These are phyloP conservation scores for Gremmenia infestans DNA, from an alignment of 2,329 filamentous ascomycete genomes.

Conservation along the genomic window DNA sequence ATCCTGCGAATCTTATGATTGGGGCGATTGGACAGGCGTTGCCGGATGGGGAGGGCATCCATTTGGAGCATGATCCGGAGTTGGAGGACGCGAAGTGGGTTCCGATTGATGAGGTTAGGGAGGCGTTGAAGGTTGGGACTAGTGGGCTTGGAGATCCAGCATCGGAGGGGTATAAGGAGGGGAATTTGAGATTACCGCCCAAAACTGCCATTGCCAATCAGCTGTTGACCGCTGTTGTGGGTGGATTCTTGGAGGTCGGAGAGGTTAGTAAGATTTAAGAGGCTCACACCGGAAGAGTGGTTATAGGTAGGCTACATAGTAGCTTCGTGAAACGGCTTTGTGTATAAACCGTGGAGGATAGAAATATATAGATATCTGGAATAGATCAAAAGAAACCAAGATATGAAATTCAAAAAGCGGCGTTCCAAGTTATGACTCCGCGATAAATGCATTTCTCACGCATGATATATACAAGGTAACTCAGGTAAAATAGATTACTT, in stretches of 20 bases:
- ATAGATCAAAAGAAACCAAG: neutral
- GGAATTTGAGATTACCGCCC: conserved; percentile 74
- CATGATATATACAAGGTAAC: too few species aligned
- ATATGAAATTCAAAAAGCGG: neutral
- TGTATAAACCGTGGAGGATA: neutral
- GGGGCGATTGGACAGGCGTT: conserved; percentile 82
- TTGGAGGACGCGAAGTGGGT: conserved; percentile 90
- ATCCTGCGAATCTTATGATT: conserved; percentile 81
- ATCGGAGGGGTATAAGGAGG: conserved; percentile 66
- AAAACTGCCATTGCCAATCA: conserved; percentile 89
- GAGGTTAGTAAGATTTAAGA: conserved; percentile 9
- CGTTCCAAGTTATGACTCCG: neutral
- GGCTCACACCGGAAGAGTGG: neutral
- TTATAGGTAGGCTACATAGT: neutral
- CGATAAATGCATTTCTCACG: too few species aligned
- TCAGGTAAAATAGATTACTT: too few species aligned
- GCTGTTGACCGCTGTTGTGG: conserved; percentile 72
- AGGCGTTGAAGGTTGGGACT: conserved; percentile 64
- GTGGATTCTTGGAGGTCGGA: conserved; percentile 55
- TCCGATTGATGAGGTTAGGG: conserved; percentile 69
- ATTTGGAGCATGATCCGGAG: conserved; percentile 84
- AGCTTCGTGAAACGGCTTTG: neutral
- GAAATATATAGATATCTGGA: neutral
- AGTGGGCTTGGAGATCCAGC: conserved; percentile 62
- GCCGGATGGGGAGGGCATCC: conserved; percentile 73